These are phyloP conservation scores for Aureobasidium uvarum DNA, from an alignment of 2,329 filamentous ascomycete species.

Conservation along the genomic window DNA sequence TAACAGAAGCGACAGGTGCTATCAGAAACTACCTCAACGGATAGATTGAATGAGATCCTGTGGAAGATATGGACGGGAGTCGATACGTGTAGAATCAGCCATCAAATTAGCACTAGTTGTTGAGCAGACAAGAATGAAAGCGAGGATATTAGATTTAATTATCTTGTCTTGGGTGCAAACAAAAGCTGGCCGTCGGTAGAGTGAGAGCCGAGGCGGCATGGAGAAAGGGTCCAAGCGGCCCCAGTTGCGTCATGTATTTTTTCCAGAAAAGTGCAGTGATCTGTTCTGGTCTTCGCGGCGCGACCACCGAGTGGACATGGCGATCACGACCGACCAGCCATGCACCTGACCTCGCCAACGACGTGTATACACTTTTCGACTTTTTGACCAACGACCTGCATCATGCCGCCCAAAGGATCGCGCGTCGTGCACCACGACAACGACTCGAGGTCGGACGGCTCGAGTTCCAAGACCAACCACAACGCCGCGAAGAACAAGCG, in stretches of 20 bases:
- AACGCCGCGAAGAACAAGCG: slow-evolving; percentile 15
- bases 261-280: slow-evolving; percentile 3
- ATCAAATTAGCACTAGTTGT: background rate
- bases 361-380: background rate
- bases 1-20: slow-evolving; percentile 29
- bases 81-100: background rate
- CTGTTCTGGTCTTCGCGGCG: slow-evolving; percentile 4
- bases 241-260: slow-evolving; percentile 4
- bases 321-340: background rate
- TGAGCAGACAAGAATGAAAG: background rate
- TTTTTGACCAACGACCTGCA: background rate
- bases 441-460: slow-evolving; percentile 25
- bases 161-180: background rate
- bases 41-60: slow-evolving; percentile 23
- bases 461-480: slow-evolving; percentile 26
- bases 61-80: background rate
- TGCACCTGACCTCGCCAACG: slow-evolving; percentile 20
- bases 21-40: slow-evolving; percentile 41
- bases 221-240: slow-evolving; percentile 10
- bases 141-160: background rate
- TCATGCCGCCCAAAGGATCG: slow-evolving; percentile 26
- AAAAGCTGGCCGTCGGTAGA: background rate
- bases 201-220: slow-evolving; percentile 6
- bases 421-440: slow-evolving; percentile 25
- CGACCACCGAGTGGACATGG: slow-evolving; percentile 1